A percentile compares a stretch with the other conserved stretches of the same genome.
Evolutionary conservation across 1,139 yeast genomes (phyloP).

Genomic region (Casaregolazyma lundiana): DNA sequence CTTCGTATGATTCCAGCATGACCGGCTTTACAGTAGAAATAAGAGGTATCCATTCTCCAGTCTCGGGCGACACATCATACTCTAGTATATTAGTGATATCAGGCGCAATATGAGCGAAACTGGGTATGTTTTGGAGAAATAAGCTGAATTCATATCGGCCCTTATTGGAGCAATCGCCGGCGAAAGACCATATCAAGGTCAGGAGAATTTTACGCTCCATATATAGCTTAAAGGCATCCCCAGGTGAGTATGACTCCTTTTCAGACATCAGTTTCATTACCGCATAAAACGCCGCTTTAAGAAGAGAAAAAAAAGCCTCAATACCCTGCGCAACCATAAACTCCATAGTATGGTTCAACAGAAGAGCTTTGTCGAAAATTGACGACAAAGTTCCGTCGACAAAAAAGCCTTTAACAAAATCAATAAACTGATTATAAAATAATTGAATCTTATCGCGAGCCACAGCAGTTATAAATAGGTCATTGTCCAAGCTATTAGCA

Average conservation of each 20-base stretch:
- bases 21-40: slow-evolving; percentile 40
- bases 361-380: slow-evolving; percentile 24
- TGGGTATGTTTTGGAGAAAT: slow-evolving; percentile 29
- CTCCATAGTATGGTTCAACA: slow-evolving; percentile 52
- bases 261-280: slow-evolving; percentile 22
- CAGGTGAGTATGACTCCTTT: slow-evolving; percentile 13
- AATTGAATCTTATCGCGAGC: slow-evolving; percentile 16
- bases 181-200: slow-evolving; percentile 62
- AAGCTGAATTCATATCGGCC: slow-evolving; percentile 42
- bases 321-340: slow-evolving; percentile 40
- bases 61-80: slow-evolving; percentile 44
- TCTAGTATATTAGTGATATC: slow-evolving; percentile 35
- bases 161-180: slow-evolving; percentile 50
- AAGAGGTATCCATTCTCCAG: slow-evolving; percentile 50
- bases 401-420: slow-evolving; percentile 15
- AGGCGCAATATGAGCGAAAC: slow-evolving; percentile 20
- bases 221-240: background rate
- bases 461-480: slow-evolving; percentile 15
- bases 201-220: slow-evolving; percentile 28
- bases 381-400: slow-evolving; percentile 19
- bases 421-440: slow-evolving; percentile 10
- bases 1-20: slow-evolving; percentile 60
- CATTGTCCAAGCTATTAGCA: slow-evolving; percentile 31
- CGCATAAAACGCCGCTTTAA: slow-evolving; percentile 24
- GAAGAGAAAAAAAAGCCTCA: slow-evolving; percentile 35